Percentiles rank a stretch among this genome's conserved stretches.
phyloP scores from a whole-genome alignment of 192 early-diverging fungal species.

The Entomortierella parvispora region DNA sequence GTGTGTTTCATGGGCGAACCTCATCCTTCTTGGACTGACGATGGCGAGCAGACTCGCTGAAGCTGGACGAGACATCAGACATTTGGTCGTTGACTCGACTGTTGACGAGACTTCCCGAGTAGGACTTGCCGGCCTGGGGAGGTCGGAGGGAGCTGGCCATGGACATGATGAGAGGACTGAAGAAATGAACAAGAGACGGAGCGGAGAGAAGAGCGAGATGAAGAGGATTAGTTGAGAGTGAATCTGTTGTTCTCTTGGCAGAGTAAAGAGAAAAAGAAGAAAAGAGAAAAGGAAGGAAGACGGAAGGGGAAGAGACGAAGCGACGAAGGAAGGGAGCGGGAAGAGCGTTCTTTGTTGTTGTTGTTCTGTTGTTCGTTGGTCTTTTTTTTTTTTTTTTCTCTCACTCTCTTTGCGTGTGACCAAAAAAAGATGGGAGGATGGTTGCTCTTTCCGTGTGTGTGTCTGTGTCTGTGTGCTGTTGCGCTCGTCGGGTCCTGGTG shows the following conservation, averaged over 20 bases:
- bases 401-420: too few species aligned
- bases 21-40: constrained; percentile 58
- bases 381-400: too few species aligned
- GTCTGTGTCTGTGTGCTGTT: too few species aligned
- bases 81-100: constrained; percentile 45
- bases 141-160: constrained; percentile 54
- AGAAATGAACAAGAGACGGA: not conserved
- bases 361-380: too few species aligned
- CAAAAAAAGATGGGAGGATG: too few species aligned
- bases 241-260: not conserved
- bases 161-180: constrained; percentile 25
- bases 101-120: constrained; percentile 36
- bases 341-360: not conserved
- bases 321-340: not conserved
- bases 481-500: too few species aligned
- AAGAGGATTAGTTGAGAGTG: not conserved
- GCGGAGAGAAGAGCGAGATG: not conserved
- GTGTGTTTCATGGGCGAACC: constrained; percentile 18
- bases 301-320: constrained; percentile 3
- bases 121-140: constrained; percentile 47
- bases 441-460: too few species aligned
- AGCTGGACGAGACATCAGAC: constrained; percentile 53
- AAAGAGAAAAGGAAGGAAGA: not conserved
- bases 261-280: constrained; percentile 3
- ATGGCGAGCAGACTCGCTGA: constrained; percentile 55